phyloP scores from a whole-genome alignment of 768 basidiomycete species.

The Lentinula raphanica region DNA sequence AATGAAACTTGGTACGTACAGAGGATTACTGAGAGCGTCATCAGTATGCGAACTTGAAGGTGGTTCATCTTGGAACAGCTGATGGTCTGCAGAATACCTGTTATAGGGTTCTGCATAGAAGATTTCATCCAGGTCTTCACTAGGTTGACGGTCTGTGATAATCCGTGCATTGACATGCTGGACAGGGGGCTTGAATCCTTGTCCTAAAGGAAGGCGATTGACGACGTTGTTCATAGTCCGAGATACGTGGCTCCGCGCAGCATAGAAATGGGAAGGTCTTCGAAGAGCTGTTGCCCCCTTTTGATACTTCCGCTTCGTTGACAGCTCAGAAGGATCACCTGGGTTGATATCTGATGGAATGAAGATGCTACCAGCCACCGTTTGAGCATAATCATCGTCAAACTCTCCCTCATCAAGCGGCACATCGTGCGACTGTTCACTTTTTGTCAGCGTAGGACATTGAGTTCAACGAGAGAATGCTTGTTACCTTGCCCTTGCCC shows the following conservation, averaged over 20 bases:
- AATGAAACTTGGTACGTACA: too few species aligned
- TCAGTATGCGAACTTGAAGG: background rate
- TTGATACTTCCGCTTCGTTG: background rate
- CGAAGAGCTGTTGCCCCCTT: background rate
- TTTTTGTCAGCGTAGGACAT: background rate
- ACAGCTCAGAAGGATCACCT: background rate
- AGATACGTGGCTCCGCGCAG: too few species aligned
- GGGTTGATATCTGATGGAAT: background rate
- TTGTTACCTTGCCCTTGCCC: background rate
- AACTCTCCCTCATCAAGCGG: background rate
- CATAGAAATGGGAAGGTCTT: background rate
- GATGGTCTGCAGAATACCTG: background rate
- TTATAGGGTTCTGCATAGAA: background rate
- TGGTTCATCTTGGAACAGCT: background rate
- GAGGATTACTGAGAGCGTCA: too few species aligned
- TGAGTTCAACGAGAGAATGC: background rate
- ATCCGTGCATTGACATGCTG: background rate
- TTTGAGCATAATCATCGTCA: too few species aligned
- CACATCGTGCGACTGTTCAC: background rate
- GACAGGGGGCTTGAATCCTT: conserved; percentile 14
- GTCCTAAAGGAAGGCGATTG: background rate
- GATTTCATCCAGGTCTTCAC: background rate
- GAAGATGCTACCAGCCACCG: background rate
- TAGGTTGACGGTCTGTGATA: background rate
- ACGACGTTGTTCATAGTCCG: too few species aligned